phyloP scores from a whole-genome alignment of 805 yeast genomes.

The Nakazawaea wickerhamii region DNA sequence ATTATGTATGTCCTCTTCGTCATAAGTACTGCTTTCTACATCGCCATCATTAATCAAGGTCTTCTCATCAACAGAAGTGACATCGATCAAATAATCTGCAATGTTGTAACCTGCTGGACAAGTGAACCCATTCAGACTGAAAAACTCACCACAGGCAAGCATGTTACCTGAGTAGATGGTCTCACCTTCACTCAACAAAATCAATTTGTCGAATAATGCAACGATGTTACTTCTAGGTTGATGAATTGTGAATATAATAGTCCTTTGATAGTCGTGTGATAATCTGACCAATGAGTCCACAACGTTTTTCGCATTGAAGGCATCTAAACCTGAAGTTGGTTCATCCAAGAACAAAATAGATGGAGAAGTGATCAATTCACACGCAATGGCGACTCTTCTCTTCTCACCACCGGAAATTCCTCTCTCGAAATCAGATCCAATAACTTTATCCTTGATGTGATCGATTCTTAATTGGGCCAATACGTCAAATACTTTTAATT shows the following conservation, averaged over 20 bases:
- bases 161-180: constrained; percentile 86
- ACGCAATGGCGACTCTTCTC: constrained; percentile 87
- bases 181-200: constrained; percentile 79
- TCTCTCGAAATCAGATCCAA: constrained; percentile 84
- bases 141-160: constrained; percentile 67
- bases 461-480: constrained; percentile 79
- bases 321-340: constrained; percentile 94
- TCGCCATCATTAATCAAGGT: constrained; percentile 16
- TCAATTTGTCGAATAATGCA: constrained; percentile 76
- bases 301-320: constrained; percentile 89
- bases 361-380: constrained; percentile 88
- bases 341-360: constrained; percentile 80
- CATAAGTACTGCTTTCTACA: constrained; percentile 17
- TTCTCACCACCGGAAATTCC: constrained; percentile 95
- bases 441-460: constrained; percentile 74
- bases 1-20: constrained; percentile 27
- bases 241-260: constrained; percentile 89
- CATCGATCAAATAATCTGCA: constrained; percentile 89
- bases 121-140: constrained; percentile 64
- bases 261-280: constrained; percentile 76
- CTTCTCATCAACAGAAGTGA: constrained; percentile 62
- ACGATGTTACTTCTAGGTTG: constrained; percentile 97
- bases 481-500: constrained; percentile 76
- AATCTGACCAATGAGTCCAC: constrained; percentile 77
- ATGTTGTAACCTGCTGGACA: constrained; percentile 91